Percentiles rank a stretch among this genome's conserved stretches.
Conservation (phyloP, 1,139 yeast genomes). For the Geotrichum siamense region DNA sequence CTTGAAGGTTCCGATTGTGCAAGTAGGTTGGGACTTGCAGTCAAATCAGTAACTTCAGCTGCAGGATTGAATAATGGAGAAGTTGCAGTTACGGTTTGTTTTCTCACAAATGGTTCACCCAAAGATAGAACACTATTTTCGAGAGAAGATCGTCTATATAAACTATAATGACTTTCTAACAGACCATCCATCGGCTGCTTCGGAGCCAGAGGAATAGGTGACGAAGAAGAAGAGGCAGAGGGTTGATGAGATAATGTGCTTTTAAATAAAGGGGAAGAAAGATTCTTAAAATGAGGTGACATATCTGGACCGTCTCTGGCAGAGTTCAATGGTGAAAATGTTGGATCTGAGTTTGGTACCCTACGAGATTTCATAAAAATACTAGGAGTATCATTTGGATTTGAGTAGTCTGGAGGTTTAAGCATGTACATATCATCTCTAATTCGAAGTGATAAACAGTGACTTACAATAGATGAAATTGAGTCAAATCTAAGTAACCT, state of each 20-base stretch:
- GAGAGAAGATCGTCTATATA: background rate
- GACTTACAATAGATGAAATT: conserved; percentile 9
- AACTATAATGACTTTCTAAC: background rate
- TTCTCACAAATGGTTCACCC: background rate
- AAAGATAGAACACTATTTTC: background rate
- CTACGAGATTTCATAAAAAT: conserved; percentile 4
- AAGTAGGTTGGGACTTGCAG: conserved; percentile 17
- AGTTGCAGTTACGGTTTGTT: background rate
- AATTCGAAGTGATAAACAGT: conserved; percentile 11
- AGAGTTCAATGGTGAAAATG: background rate
- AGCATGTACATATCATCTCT: conserved; percentile 3
- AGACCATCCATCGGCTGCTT: conserved; percentile 6
- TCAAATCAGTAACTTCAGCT: conserved; percentile 1
- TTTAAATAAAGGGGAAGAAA: background rate
- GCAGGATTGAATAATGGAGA: conserved; percentile 3
- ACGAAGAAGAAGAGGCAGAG: background rate
- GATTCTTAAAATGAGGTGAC: background rate
- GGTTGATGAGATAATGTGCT: background rate
- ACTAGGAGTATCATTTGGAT: background rate
- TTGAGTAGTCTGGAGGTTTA: background rate
- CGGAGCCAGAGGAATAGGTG: background rate
- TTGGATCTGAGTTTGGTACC: background rate
- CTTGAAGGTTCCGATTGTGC: conserved; percentile 21
- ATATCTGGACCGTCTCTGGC: background rate
- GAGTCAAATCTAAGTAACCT: conserved; percentile 3